These are phyloP conservation scores for Cinnamomum micranthum DNA, from an alignment of 164 flowering plant species.

Conservation along the genomic window DNA sequence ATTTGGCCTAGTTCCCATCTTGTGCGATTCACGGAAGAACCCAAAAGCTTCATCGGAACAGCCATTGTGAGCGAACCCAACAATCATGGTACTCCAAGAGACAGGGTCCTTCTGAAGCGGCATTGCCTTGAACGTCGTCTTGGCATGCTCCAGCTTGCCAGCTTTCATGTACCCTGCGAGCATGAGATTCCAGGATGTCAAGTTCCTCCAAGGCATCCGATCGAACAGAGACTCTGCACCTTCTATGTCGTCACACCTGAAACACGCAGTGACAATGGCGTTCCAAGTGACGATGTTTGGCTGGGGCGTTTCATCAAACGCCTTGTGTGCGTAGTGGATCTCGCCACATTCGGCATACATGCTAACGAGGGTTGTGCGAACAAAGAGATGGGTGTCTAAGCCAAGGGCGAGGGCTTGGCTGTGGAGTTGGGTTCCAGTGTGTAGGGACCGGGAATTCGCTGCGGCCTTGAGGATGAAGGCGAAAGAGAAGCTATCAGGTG, in stretches of 20 bases:
- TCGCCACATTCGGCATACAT: conserved; percentile 52
- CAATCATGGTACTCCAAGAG: conserved; percentile 77
- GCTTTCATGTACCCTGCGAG: conserved; percentile 53
- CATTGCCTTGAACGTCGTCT: conserved; percentile 34
- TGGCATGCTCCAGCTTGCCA: conserved; percentile 42
- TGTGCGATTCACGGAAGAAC: conserved; percentile 35
- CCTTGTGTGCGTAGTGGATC: conserved; percentile 23
- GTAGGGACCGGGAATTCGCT: conserved; percentile 32
- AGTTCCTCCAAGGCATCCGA: conserved; percentile 42
- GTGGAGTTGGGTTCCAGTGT: conserved; percentile 47
- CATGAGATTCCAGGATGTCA: conserved; percentile 57
- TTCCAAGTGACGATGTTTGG: conserved; percentile 70
- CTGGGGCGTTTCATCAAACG: conserved; percentile 51
- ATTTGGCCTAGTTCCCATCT: conserved; percentile 36
- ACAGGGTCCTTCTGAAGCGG: conserved; percentile 44
- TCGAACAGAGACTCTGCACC: conserved; percentile 35
- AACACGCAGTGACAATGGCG: conserved; percentile 49
- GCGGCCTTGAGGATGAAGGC: conserved; percentile 56
- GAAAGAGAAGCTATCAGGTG: conserved; percentile 55
- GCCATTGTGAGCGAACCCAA: conserved; percentile 53
- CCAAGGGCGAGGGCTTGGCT: conserved; percentile 39
- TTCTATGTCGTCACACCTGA: conserved; percentile 42
- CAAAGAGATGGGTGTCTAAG: conserved; percentile 41
- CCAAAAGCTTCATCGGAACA: conserved; percentile 46
- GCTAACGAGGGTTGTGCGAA: conserved; percentile 52